These are phyloP conservation scores for Clonostachys rhizophaga DNA, from an alignment of 2,329 filamentous ascomycete species.

Conservation along the genomic window DNA sequence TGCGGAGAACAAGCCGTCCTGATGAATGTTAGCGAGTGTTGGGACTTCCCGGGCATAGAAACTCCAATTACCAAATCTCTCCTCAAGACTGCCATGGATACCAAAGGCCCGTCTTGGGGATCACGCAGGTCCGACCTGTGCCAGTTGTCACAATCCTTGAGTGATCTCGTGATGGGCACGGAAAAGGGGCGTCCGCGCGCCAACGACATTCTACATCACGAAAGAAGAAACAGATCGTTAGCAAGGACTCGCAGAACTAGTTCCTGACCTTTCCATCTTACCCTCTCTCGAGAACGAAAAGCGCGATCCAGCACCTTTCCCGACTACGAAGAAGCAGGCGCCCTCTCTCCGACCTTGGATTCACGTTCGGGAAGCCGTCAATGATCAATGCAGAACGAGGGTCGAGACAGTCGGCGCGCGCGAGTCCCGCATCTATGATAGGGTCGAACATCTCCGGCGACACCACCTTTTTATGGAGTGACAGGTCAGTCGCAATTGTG, in stretches of 20 bases:
- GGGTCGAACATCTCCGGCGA: constrained; percentile 43
- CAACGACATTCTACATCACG: constrained; percentile 49
- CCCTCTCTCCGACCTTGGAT: constrained; percentile 55
- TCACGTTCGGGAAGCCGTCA: constrained; percentile 63
- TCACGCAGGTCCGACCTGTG: constrained; percentile 60
- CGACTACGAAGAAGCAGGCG: constrained; percentile 57
- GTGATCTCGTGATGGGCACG: constrained; percentile 59
- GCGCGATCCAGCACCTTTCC: constrained; percentile 65
- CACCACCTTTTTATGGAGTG: constrained; percentile 64
- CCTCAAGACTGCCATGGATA: constrained; percentile 66
- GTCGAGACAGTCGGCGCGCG: constrained; percentile 65
- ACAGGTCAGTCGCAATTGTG: constrained; percentile 65
- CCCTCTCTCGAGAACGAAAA: constrained; percentile 70
- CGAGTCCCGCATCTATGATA: constrained; percentile 39
- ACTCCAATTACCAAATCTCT: constrained; percentile 51
- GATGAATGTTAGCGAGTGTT: not conserved
- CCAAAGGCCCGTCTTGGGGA: constrained; percentile 63
- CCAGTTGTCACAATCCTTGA: constrained; percentile 67
- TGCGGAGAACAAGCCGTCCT: constrained; percentile 51
- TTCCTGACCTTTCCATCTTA: constrained; percentile 16
- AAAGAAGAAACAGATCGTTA: constrained; percentile 5
- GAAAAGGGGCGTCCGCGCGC: constrained; percentile 66
- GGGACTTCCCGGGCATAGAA: not conserved
- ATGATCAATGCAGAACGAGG: constrained; percentile 59
- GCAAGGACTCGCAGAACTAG: not conserved